Percentiles rank a stretch among this genome's conserved stretches.
phyloP scores from a whole-genome alignment of 371 early-diverging fungal genomes.

The Saksenaea oblongispora region DNA sequence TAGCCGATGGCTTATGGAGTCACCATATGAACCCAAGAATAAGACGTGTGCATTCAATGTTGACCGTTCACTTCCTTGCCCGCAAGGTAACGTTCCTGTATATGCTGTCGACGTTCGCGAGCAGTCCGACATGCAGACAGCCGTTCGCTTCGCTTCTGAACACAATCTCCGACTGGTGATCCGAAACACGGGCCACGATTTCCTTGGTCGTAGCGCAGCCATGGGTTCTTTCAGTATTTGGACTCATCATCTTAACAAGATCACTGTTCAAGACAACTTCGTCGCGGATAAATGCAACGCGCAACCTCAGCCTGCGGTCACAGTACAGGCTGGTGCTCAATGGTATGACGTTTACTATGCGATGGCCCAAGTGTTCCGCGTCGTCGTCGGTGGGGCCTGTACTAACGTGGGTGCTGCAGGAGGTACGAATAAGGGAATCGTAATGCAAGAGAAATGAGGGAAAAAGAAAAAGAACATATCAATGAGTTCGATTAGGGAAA shows the following conservation, averaged over 20 bases:
- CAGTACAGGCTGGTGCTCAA: neutral
- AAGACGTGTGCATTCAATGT: too few species aligned
- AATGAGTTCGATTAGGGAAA: too few species aligned
- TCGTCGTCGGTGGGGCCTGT: conserved; percentile 1
- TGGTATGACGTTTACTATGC: neutral
- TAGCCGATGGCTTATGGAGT: too few species aligned
- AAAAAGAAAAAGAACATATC: neutral
- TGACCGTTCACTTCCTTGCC: too few species aligned
- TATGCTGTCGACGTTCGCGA: neutral
- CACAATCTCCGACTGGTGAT: conserved; percentile 43
- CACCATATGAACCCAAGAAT: too few species aligned
- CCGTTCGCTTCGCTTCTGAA: conserved; percentile 38
- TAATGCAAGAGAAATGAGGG: too few species aligned
- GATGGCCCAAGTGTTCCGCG: neutral
- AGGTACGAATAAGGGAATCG: too few species aligned
- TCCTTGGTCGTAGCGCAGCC: conserved; percentile 37
- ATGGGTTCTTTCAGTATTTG: conserved; percentile 42
- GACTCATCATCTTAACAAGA: conserved; percentile 36
- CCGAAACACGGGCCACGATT: conserved; percentile 55
- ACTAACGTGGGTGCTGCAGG: conserved; percentile 26
- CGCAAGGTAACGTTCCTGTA: neutral
- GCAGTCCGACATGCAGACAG: conserved; percentile 20
- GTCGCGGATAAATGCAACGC: conserved; percentile 9
- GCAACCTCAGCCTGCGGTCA: neutral
- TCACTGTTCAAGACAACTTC: conserved; percentile 24